Conservation (phyloP, 2,329 filamentous ascomycete genomes). For the Chaetoscypha palmicola region DNA sequence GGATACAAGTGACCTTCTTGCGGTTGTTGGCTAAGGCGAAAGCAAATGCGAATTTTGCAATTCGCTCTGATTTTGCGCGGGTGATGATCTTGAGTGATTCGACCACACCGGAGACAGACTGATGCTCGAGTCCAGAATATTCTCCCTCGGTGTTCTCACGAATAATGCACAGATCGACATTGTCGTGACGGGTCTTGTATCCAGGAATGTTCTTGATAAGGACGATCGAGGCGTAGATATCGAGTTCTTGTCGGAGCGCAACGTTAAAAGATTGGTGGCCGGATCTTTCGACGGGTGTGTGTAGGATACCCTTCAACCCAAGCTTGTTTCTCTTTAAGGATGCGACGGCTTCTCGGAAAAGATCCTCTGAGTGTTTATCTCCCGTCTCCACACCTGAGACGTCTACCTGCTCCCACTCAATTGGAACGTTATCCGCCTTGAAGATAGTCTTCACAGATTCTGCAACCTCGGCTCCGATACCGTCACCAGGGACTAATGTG, state of each 20-base stretch:
- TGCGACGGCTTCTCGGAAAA: conserved; percentile 91
- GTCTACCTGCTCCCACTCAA: conserved; percentile 98
- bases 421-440: conserved; percentile 97
- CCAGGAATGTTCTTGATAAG: conserved; percentile 99
- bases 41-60: conserved; percentile 96
- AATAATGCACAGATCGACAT: conserved; percentile 98
- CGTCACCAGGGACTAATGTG: conserved; percentile 96
- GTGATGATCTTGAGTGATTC: conserved; percentile 99
- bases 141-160: conserved; percentile 99
- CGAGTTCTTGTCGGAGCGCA: conserved; percentile 95
- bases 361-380: conserved; percentile 79
- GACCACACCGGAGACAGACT: conserved; percentile 91
- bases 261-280: conserved; percentile 99
- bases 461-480: conserved; percentile 95
- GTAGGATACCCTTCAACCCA: conserved; percentile 95
- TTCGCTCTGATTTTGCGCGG: conserved; percentile 96
- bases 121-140: conserved; percentile 98
- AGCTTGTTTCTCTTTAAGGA: conserved; percentile 98
- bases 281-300: conserved; percentile 93
- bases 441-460: conserved; percentile 99
- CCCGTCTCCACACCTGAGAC: conserved; percentile 84
- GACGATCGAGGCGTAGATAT: conserved; percentile 97
- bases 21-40: conserved; percentile 98
- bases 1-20: conserved; percentile 99
- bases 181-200: conserved; percentile 93